Conservation (phyloP, 176 grass and related monocot species). For the Ananas comosus region DNA sequence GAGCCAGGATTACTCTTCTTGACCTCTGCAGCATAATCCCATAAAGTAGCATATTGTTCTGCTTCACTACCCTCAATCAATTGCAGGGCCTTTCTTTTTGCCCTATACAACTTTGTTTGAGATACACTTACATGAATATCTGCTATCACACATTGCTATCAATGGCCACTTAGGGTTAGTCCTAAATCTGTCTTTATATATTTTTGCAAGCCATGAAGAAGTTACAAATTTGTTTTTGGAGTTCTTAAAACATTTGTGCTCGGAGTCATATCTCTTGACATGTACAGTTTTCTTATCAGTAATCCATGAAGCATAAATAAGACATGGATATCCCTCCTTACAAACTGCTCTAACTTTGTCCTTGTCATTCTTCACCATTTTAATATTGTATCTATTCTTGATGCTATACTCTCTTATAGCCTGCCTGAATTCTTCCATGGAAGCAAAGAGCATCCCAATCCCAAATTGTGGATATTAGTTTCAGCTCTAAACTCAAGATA, state of each 20-base stretch:
- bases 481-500: conserved; percentile 6
- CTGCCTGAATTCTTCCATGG: conserved; percentile 7
- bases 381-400: conserved; percentile 7
- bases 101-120: conserved; percentile 4
- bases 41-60: conserved; percentile 14
- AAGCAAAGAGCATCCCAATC: conserved; percentile 12
- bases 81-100: conserved; percentile 7
- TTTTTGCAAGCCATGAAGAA: conserved; percentile 1
- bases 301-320: conserved; percentile 6
- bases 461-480: conserved; percentile 8
- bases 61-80: conserved; percentile 10
- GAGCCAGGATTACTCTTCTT: conserved; percentile 3
- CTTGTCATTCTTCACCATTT: conserved; percentile 11
- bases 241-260: too few species aligned
- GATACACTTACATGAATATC: conserved; percentile 3
- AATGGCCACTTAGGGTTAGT: conserved; percentile 11
- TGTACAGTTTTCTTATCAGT: neutral
- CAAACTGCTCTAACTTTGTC: conserved; percentile 10
- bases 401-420: conserved; percentile 9
- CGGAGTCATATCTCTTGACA: conserved; percentile 5
- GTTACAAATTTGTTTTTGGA: conserved; percentile 4
- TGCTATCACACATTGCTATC: neutral
- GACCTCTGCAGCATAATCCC: conserved; percentile 8
- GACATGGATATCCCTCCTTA: conserved; percentile 13
- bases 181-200: conserved; percentile 10